Evolutionary conservation across 768 basidiomycete species (phyloP).

Genomic region (Tricholoma flavovirens): DNA sequence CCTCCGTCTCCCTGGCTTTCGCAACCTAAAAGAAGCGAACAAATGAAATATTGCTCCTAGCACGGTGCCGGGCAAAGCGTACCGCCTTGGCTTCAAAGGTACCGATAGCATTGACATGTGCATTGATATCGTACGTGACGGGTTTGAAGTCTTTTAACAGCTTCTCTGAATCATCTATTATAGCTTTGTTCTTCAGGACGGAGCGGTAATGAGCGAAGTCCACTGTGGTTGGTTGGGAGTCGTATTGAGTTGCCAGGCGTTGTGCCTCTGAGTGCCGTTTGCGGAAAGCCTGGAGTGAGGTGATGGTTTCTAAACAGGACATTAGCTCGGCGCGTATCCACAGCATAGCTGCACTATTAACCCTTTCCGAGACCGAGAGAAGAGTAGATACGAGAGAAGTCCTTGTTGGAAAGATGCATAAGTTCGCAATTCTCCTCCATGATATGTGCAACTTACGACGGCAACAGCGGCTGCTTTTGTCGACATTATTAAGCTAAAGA

Average conservation of each 20-base stretch:
- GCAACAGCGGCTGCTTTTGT: conserved; percentile 66
- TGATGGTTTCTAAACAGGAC: conserved; percentile 67
- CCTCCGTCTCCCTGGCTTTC: conserved; percentile 83
- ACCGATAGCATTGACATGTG: conserved; percentile 92
- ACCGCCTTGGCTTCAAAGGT: conserved; percentile 97
- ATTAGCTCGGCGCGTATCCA: not conserved
- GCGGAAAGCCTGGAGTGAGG: conserved; percentile 90
- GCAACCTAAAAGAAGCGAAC: conserved; percentile 50
- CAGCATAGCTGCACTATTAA: conserved; percentile 22
- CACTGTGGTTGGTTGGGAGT: conserved; percentile 71
- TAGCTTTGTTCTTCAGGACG: conserved; percentile 84
- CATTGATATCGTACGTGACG: conserved; percentile 83
- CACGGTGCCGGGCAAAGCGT: conserved; percentile 12
- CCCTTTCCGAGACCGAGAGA: conserved; percentile 85
- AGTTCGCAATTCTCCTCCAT: not conserved
- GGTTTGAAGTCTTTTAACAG: conserved; percentile 86
- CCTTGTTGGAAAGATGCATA: conserved; percentile 36
- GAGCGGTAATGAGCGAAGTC: conserved; percentile 91
- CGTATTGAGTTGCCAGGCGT: conserved; percentile 57
- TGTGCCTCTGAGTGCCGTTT: conserved; percentile 91
- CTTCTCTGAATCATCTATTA: conserved; percentile 93
- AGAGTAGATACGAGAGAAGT: conserved; percentile 78
- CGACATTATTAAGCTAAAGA: conserved; percentile 40
- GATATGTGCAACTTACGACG: conserved; percentile 42
- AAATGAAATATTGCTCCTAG: not conserved